Base-by-base conservation (phyloP, 768 basidiomycete species). In the Xerocomus potaroensis region DNA sequence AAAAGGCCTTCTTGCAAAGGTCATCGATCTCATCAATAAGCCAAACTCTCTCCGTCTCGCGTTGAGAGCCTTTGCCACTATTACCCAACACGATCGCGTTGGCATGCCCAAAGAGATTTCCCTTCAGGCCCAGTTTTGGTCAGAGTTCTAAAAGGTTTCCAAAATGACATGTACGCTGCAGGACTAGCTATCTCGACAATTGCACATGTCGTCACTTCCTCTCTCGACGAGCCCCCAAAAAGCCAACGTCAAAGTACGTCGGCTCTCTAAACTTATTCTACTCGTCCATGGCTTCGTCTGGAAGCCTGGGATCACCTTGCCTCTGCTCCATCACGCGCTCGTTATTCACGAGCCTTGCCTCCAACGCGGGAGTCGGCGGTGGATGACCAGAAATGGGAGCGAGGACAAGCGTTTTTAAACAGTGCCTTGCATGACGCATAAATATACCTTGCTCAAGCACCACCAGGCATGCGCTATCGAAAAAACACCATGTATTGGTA, bases 371-470 rank as follows among this genome's bases (percentile, higher is more conserved):
- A 70, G 9, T 64, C 67, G 2, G 64, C 68, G 2, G 50, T 60
- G 16, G 64, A 59, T 7, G 76, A 73, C 31, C 55, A 61, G 45
- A 72, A 71, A 45, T 77, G 75, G 72, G 76, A 79, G 30, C 78
- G 81, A 54, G 82, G 78, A 0, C 72, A 81, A 21, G 81, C 81
- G 1, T 81, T 83, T 58, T 55, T 83, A 45, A 73, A 64, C 56
- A 80, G 77, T 40, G 79, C 83, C 0, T 60, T 75, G 48, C 79
- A 83, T 26, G 82, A 84, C 52, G 70, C 81, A 18, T 80, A 77
- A 55, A 64, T 64, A 2, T 84, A 75, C 56, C 66, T 80, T 4
- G 60, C 67, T 0, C 64, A 78, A 37, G 79, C 80, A 0, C 80
- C 82, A 0, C 81, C 81, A 0, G 81, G 84, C 52, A 75, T 77